These are phyloP conservation scores for Calocera cornea DNA, from an alignment of 768 basidiomycete genomes.

Conservation along the genomic window DNA sequence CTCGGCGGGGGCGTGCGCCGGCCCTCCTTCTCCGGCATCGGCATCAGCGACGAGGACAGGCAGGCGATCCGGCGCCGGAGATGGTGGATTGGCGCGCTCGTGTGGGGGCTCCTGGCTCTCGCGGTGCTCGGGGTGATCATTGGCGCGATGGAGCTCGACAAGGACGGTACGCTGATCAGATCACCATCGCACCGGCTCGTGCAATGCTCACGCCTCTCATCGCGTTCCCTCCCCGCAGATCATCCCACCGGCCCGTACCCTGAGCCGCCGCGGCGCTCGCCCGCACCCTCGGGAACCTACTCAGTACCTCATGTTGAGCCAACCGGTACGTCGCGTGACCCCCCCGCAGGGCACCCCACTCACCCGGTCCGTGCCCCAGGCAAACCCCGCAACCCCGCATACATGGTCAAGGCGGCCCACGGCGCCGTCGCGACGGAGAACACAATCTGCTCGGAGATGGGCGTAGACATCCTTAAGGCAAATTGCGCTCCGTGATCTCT, in stretches of 20 bases:
- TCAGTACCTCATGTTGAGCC: conserved; percentile 3
- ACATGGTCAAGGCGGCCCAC: conserved; percentile 45
- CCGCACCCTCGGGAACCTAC: background rate
- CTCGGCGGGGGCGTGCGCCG: background rate
- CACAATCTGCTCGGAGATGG: conserved; percentile 70
- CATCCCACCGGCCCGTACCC: background rate
- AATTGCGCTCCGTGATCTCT: background rate
- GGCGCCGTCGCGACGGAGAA: conserved; percentile 90
- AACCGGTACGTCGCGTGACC: background rate
- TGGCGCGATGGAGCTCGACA: background rate
- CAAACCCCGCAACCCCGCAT: conserved; percentile 37
- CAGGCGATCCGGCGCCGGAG: background rate
- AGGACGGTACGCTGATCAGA: background rate
- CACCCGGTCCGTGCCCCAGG: conserved; percentile 9
- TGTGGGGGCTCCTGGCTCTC: background rate
- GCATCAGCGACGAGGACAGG: background rate
- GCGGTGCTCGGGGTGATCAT: background rate
- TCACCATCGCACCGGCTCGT: background rate
- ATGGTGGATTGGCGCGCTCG: background rate
- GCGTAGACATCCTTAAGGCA: conserved; percentile 52
- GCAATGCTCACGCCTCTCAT: too few species aligned
- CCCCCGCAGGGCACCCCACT: conserved; percentile 2
- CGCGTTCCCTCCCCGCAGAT: background rate
- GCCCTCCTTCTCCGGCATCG: background rate
- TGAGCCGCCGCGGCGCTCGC: background rate